A percentile compares a stretch with the other conserved stretches of the same genome.
phyloP scores from a whole-genome alignment of 1,284 basidiomycete species.

The Trametes pubescens region DNA sequence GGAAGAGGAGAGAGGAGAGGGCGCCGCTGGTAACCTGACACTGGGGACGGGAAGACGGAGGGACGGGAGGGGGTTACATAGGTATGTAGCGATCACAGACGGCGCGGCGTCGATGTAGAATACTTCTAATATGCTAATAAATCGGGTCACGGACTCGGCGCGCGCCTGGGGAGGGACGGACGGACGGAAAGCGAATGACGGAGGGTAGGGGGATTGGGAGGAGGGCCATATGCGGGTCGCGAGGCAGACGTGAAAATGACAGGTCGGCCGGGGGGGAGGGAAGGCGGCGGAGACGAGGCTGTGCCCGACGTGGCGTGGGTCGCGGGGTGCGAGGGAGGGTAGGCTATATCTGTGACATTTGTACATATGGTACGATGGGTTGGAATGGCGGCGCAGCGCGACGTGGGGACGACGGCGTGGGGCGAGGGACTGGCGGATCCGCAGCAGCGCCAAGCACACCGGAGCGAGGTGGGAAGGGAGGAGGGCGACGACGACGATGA shows the following conservation, averaged over 20 bases:
- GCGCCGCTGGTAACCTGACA: not conserved
- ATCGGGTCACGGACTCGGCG: conserved; percentile 15
- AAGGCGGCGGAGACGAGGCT: conserved; percentile 2
- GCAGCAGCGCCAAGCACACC: conserved; percentile 16
- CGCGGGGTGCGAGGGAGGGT: conserved; percentile 5
- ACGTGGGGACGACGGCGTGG: conserved; percentile 13
- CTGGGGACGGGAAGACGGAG: not conserved
- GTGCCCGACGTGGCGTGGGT: conserved; percentile 15
- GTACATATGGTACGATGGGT: conserved; percentile 28
- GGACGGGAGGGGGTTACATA: conserved; percentile 26
- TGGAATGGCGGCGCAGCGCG: conserved; percentile 22
- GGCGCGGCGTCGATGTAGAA: conserved; percentile 26
- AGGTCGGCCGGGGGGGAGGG: not conserved
- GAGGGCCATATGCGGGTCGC: not conserved
- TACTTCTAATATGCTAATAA: conserved; percentile 33
- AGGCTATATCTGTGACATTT: conserved; percentile 20
- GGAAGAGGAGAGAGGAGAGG: not conserved
- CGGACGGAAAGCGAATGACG: conserved; percentile 4
- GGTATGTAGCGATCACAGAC: conserved; percentile 28
- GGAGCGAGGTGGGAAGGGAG: not conserved
- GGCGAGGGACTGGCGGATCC: conserved; percentile 5
- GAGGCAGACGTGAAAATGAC: no score
- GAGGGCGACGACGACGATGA: not conserved
- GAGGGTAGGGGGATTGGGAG: conserved; percentile 3
- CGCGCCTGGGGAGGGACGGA: conserved; percentile 1